These are phyloP conservation scores for Thermothielavioides terrestris DNA, from an alignment of 495 filamentous ascomycete genomes.

Conservation along the genomic window DNA sequence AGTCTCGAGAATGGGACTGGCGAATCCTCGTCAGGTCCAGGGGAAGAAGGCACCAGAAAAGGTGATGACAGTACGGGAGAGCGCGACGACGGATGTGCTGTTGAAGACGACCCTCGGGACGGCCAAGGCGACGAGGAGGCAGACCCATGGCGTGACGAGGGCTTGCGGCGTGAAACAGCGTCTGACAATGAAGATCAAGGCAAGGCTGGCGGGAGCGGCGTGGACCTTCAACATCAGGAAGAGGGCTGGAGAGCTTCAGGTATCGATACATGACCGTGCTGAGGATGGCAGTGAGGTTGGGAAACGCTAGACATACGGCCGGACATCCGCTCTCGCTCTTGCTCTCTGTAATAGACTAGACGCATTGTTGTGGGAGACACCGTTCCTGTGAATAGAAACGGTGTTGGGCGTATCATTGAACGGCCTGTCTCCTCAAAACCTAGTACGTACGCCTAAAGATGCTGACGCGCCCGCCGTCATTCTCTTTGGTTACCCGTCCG, in stretches of 20 bases:
- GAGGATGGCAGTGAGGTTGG: neutral
- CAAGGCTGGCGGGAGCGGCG: conserved; percentile 8
- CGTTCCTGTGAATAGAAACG: neutral
- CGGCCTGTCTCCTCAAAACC: neutral
- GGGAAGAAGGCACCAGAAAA: neutral
- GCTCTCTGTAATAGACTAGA: neutral
- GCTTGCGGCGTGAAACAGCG: conserved; percentile 5
- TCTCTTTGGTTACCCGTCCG: neutral
- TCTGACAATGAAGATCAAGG: conserved; percentile 5
- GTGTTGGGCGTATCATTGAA: neutral
- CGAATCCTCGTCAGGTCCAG: neutral
- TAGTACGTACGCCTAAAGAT: neutral
- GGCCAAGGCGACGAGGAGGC: conserved; percentile 18
- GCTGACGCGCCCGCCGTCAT: neutral
- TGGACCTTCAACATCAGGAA: conserved; percentile 8
- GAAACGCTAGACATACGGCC: too few species aligned
- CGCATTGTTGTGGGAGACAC: neutral
- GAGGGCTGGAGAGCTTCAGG: conserved; percentile 15
- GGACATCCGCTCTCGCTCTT: too few species aligned
- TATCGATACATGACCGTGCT: neutral
- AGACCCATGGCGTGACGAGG: conserved; percentile 29
- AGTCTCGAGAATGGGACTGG: conserved; percentile 8
- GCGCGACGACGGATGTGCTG: conserved; percentile 10
- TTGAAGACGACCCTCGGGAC: conserved; percentile 12
- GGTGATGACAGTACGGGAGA: conserved; percentile 13